Evolutionary conservation across 805 yeast species (phyloP).

Genomic region (Dipodascopsis uninucleata): DNA sequence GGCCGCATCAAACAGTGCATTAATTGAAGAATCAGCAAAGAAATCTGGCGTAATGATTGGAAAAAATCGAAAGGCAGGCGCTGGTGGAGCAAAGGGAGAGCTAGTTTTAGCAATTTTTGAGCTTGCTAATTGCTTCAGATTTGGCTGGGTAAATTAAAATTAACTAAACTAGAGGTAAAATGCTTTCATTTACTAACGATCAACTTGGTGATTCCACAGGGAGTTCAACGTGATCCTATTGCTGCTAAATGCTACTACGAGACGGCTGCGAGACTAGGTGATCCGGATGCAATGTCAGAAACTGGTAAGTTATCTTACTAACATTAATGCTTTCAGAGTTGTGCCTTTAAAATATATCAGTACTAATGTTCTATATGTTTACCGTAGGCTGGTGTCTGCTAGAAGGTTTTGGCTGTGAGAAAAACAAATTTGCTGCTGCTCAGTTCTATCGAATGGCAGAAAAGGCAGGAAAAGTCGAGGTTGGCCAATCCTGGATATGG

Average conservation of each 20-base stretch:
- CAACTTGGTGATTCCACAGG: slow-evolving; percentile 10
- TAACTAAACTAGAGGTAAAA: too few relatives aligned
- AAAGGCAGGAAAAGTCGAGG: slow-evolving; percentile 32
- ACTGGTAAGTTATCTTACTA: slow-evolving; percentile 9
- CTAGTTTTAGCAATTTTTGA: slow-evolving; percentile 34
- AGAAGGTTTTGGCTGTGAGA: slow-evolving; percentile 33
- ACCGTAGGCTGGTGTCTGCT: slow-evolving; percentile 30
- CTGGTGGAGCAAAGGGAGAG: slow-evolving; percentile 29
- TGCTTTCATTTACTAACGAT: neutral
- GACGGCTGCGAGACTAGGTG: slow-evolving; percentile 36
- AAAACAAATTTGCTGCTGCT: slow-evolving; percentile 36
- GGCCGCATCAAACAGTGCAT: slow-evolving; percentile 31
- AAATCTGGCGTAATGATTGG: slow-evolving; percentile 8
- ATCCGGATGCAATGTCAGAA: slow-evolving; percentile 35
- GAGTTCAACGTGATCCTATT: slow-evolving; percentile 31
- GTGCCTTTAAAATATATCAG: neutral
- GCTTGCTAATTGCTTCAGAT: slow-evolving; percentile 35
- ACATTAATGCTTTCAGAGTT: neutral
- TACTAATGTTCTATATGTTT: too few relatives aligned
- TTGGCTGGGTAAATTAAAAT: slow-evolving; percentile 33
- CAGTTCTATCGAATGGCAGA: slow-evolving; percentile 35
- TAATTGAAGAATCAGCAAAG: slow-evolving; percentile 21
- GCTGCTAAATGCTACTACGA: slow-evolving; percentile 34
- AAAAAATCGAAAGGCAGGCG: slow-evolving; percentile 14
- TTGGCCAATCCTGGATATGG: slow-evolving; percentile 40